Conservation (phyloP, 1,139 yeast species). For the Arxiozyma slooffiae region DNA sequence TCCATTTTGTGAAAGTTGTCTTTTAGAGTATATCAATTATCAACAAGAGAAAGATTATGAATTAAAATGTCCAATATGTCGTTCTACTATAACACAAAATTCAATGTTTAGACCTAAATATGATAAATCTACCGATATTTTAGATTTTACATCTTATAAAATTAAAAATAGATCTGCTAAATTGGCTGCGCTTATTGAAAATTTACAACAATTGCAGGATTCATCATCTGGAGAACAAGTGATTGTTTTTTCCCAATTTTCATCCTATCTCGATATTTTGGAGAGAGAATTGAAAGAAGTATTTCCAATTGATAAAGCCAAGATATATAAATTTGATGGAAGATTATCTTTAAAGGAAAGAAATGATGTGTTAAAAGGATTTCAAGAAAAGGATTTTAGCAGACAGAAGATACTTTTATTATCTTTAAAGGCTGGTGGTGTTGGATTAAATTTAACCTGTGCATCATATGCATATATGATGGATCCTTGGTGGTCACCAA, state of each 20-base stretch:
- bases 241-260: slow-evolving; percentile 87
- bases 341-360: slow-evolving; percentile 61
- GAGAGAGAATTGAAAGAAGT: slow-evolving; percentile 43
- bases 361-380: slow-evolving; percentile 48
- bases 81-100: slow-evolving; percentile 18
- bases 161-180: slow-evolving; percentile 52
- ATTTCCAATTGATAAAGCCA: slow-evolving; percentile 12
- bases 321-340: slow-evolving; percentile 68
- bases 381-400: slow-evolving; percentile 34
- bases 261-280: slow-evolving; percentile 69
- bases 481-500: slow-evolving; percentile 99
- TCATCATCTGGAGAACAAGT: slow-evolving; percentile 59
- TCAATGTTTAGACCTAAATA: slow-evolving; percentile 18
- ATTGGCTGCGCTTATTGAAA: slow-evolving; percentile 56
- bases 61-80: slow-evolving; percentile 52
- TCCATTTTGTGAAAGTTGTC: slow-evolving; percentile 62
- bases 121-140: slow-evolving; percentile 7
- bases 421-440: slow-evolving; percentile 91
- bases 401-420: slow-evolving; percentile 52
- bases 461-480: slow-evolving; percentile 83
- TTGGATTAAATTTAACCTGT: slow-evolving; percentile 79
- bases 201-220: slow-evolving; percentile 44
- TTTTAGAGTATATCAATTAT: slow-evolving; percentile 52
- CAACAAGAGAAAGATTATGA: slow-evolving; percentile 26
- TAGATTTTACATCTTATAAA: slow-evolving; percentile 17